Conservation (phyloP, 306 rosid genomes). For the Rosa multiflora region DNA sequence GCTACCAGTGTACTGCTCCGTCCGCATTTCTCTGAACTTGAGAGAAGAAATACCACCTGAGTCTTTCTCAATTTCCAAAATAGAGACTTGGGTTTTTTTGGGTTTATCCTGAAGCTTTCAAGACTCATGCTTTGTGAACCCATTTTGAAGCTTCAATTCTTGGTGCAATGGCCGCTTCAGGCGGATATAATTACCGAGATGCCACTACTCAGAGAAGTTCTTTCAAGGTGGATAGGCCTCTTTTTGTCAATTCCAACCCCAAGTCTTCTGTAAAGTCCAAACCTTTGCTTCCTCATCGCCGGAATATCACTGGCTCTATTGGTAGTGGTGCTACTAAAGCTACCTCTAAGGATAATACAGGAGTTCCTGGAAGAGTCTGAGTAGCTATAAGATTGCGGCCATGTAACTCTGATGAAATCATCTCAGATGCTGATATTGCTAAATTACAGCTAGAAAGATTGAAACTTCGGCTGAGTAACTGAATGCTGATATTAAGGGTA, state of each 20-base stretch:
- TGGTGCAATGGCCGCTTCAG: slow-evolving; percentile 65
- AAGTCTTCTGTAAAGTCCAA: slow-evolving; percentile 61
- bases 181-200: slow-evolving; percentile 49
- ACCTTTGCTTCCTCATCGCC: slow-evolving; percentile 62
- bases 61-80: slow-evolving; percentile 21
- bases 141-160: not conserved
- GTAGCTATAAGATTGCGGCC: slow-evolving; percentile 95
- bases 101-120: not conserved
- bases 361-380: slow-evolving; percentile 99
- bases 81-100: slow-evolving; percentile 15
- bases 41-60: not conserved
- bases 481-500: too few species aligned
- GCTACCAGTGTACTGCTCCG: too few species aligned
- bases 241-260: slow-evolving; percentile 49
- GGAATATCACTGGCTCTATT: slow-evolving; percentile 62
- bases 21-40: too few species aligned
- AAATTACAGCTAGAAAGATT: slow-evolving; percentile 73
- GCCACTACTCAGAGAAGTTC: slow-evolving; percentile 53
- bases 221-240: slow-evolving; percentile 52
- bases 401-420: slow-evolving; percentile 67
- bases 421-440: slow-evolving; percentile 90
- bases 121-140: not conserved
- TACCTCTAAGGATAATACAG: slow-evolving; percentile 55
- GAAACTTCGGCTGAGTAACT: too few species aligned
- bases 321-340: slow-evolving; percentile 23